A percentile compares a stretch with the other conserved stretches of the same genome.
Conservation (phyloP, 139 green algal genomes). For the Volvox reticuliferus region DNA sequence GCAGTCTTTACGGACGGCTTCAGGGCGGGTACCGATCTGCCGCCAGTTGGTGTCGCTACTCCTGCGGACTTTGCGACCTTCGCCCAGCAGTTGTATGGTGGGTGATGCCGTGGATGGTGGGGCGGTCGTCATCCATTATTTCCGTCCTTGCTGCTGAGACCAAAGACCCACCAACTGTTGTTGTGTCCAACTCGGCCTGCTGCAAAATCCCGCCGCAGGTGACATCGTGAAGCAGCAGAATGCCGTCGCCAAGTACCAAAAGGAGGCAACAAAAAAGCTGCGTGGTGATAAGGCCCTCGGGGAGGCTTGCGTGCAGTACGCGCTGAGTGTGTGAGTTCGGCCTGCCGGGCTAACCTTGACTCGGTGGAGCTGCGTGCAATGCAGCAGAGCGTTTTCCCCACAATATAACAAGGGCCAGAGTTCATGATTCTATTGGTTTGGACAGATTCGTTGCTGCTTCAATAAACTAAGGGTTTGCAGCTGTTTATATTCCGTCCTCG, state of each 20-base stretch:
- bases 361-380: too few relatives aligned
- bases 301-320: background rate
- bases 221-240: conserved; percentile 13
- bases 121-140: too few relatives aligned
- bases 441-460: too few relatives aligned
- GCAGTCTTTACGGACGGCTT: background rate
- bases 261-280: background rate
- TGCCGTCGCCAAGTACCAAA: background rate
- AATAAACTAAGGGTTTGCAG: too few relatives aligned
- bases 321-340: background rate
- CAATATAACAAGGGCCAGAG: too few relatives aligned
- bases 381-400: too few relatives aligned
- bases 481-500: too few relatives aligned
- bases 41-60: background rate
- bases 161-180: too few relatives aligned
- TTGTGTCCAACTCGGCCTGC: too few relatives aligned
- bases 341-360: too few relatives aligned
- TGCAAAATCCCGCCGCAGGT: background rate
- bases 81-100: background rate
- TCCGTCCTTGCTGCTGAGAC: too few relatives aligned
- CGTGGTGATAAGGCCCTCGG: background rate
- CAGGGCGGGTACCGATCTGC: background rate
- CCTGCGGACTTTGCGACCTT: background rate
- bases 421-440: too few relatives aligned
- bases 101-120: background rate